Percentiles rank a stretch among this genome's conserved stretches.
phyloP scores from a whole-genome alignment of 768 basidiomycete species.

The Hypholoma sublateritium region DNA sequence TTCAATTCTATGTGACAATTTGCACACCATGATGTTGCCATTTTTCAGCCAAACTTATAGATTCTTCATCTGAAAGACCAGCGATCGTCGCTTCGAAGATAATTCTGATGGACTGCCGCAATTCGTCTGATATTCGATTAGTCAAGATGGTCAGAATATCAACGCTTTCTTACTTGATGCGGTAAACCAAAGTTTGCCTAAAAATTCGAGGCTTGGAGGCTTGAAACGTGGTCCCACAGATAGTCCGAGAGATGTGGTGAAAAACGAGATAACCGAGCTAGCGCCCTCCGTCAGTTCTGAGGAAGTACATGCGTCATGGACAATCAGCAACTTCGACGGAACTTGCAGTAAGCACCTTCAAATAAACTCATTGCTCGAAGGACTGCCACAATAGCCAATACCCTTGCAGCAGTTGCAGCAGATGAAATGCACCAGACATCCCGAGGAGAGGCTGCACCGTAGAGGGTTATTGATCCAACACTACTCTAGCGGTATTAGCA shows the following conservation, averaged over 20 bases:
- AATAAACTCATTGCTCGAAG: constrained; percentile 73
- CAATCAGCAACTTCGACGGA: not conserved
- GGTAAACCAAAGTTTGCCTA: constrained; percentile 78
- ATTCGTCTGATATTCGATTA: constrained; percentile 48
- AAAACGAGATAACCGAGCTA: constrained; percentile 78
- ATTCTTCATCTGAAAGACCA: constrained; percentile 66
- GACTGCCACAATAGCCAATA: constrained; percentile 63
- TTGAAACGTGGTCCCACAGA: constrained; percentile 61
- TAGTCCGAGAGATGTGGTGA: constrained; percentile 67
- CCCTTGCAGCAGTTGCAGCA: constrained; percentile 66
- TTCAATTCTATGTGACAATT: not conserved
- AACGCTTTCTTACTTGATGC: constrained; percentile 52
- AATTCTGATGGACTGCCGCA: constrained; percentile 73
- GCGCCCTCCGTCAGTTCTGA: constrained; percentile 69
- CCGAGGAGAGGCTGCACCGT: constrained; percentile 31
- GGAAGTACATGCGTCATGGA: not conserved
- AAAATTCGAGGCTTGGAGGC: constrained; percentile 67
- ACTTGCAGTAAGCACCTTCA: constrained; percentile 45
- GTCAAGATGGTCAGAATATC: not conserved
- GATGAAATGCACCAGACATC: constrained; percentile 76
- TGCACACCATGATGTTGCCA: constrained; percentile 62
- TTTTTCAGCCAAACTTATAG: constrained; percentile 53
- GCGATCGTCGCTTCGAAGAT: constrained; percentile 78
- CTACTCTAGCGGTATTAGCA: constrained; percentile 25
- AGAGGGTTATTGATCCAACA: constrained; percentile 39